Conservation (phyloP, 192 early-diverging fungal genomes). For the Pilaira anomala region DNA sequence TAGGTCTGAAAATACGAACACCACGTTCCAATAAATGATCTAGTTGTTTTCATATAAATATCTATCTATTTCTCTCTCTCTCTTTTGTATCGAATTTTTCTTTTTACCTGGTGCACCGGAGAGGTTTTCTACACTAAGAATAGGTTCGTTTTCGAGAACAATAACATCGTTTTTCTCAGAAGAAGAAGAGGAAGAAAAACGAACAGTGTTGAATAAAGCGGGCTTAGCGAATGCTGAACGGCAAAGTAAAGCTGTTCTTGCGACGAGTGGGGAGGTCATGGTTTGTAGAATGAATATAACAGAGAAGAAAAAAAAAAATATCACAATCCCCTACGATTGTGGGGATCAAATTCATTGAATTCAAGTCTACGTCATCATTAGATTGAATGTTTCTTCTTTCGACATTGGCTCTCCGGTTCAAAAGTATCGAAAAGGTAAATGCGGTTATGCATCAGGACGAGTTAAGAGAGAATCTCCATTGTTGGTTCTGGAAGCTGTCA, state of each 20-base stretch:
- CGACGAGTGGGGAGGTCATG: conserved; percentile 14
- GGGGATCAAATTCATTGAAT: no score
- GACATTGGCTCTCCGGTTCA: no score
- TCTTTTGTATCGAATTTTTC: neutral
- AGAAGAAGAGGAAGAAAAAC: neutral
- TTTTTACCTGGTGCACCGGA: conserved; percentile 20
- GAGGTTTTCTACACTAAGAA: conserved; percentile 18
- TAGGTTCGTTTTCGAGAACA: neutral
- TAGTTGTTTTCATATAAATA: neutral
- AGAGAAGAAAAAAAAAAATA: no score
- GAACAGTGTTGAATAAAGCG: conserved; percentile 1
- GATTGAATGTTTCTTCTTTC: no score
- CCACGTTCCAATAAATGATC: conserved; percentile 47
- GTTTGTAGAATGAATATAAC: no score
- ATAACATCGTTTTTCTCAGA: conserved; percentile 11
- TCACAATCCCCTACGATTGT: no score
- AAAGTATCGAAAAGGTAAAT: no score
- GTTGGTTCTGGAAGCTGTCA: no score
- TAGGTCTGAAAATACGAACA: conserved; percentile 82
- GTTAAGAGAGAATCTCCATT: no score
- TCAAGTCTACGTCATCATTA: no score
- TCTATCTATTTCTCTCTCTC: neutral
- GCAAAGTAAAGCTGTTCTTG: conserved; percentile 5
- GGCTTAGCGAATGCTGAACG: conserved; percentile 17
- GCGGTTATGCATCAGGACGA: no score